These are phyloP conservation scores for Sporothrix pseudoabietina DNA, from an alignment of 2,329 filamentous ascomycete species.

Conservation along the genomic window DNA sequence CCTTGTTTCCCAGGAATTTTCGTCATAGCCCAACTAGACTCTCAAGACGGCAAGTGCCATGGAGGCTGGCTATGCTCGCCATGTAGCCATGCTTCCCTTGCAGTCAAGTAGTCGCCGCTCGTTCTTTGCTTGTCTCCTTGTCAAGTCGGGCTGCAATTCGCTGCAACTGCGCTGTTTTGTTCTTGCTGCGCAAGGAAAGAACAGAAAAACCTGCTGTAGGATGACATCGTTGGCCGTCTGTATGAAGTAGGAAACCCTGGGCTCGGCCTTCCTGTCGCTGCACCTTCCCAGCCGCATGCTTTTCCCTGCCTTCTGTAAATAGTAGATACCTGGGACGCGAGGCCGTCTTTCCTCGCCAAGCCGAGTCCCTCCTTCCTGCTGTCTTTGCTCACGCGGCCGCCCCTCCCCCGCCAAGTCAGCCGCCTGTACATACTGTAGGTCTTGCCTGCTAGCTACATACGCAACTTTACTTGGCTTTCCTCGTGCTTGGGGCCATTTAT, in stretches of 20 bases:
- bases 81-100: not conserved
- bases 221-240: constrained; percentile 26
- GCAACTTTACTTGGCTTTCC: not conserved
- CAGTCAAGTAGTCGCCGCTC: not conserved
- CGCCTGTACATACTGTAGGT: not conserved
- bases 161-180: constrained; percentile 4
- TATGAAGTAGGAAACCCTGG: not conserved
- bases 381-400: not conserved
- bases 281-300: not conserved
- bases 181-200: not conserved
- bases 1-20: constrained; percentile 18
- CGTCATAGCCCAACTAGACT: constrained; percentile 9
- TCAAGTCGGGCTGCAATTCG: constrained; percentile 15
- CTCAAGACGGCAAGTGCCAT: not conserved
- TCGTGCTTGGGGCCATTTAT: constrained; percentile 1
- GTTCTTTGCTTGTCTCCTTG: not conserved
- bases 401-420: constrained; percentile 23
- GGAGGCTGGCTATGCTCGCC: not conserved
- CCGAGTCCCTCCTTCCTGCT: not conserved
- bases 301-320: not conserved
- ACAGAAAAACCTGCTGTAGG: not conserved
- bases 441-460: constrained; percentile 14
- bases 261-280: not conserved
- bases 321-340: not conserved
- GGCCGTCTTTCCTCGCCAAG: constrained; percentile 2